Evolutionary conservation across 805 yeast species (phyloP).

Genomic region (Wickerhamomyces tratensis): DNA sequence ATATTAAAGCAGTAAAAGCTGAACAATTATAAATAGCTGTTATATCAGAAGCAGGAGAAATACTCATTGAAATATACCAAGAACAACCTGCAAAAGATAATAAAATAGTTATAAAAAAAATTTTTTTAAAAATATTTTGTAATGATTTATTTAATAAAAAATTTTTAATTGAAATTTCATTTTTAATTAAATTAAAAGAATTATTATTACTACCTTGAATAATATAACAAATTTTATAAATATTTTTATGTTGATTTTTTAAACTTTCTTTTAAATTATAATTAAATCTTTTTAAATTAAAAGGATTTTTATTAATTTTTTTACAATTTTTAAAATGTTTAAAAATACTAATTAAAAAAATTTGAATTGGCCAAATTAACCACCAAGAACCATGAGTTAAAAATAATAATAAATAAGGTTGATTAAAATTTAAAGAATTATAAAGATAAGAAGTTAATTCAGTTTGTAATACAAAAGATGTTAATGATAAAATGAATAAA

Average conservation of each 20-base stretch:
- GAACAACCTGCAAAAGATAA: constrained; percentile 70
- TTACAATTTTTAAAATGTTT: constrained; percentile 27
- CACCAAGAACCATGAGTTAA: constrained; percentile 78
- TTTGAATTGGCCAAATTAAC: constrained; percentile 63
- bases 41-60: constrained; percentile 76
- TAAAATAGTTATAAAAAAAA: constrained; percentile 40
- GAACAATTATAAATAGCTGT: constrained; percentile 89
- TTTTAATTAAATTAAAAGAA: neutral
- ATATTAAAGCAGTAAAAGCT: constrained; percentile 80
- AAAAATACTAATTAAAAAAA: constrained; percentile 34
- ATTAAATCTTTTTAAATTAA: constrained; percentile 7
- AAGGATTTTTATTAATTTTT: constrained; percentile 4
- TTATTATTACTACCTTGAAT: constrained; percentile 1
- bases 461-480: constrained; percentile 69
- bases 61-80: constrained; percentile 78
- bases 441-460: constrained; percentile 70
- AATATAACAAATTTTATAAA: constrained; percentile 23
- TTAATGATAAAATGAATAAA: constrained; percentile 37
- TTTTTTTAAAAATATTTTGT: constrained; percentile 31
- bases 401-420: constrained; percentile 58
- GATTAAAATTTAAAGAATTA: constrained; percentile 41
- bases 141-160: constrained; percentile 9
- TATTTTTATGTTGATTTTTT: constrained; percentile 32
- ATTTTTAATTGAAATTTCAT: constrained; percentile 6
- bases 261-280: constrained; percentile 25